Base-by-base conservation (phyloP, 148 eudicot species). In the Limonium bicolor region DNA sequence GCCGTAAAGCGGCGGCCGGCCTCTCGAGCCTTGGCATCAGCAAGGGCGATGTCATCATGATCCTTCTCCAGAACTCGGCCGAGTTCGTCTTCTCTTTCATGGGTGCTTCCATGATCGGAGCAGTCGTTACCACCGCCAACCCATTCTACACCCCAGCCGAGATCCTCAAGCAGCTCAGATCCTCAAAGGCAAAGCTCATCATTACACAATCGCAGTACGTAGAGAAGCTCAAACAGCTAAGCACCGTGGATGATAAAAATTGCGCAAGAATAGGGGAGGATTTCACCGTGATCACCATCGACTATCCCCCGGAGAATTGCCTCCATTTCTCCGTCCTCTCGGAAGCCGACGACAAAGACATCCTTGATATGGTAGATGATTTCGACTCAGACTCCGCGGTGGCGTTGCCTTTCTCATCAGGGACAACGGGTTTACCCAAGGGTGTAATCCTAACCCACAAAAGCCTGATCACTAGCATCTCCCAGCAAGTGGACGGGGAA, bases 401-500 rank as follows among this genome's bases (percentile, higher is more conserved):
- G 3, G 78, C 87, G 0, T 57, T 88, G 5, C 97, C 97, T 0
- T 88, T 84, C 58, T 88, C 97, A 0, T 88, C 97, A 0, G 97
- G 97, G 0, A 88, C 97, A 0, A 88, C 97, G 0, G 97, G 97
- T 23, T 15, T 88, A 0, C 86, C 94, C 0, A 88, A 88, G 48
- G 97, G 97, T 0, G 97, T 83, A 25, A 69, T 88, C 47, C 20
- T 88, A 5, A 83, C 97, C 0, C 97, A 88, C 54, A 77, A 70
- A 43, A 75, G 84, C 25, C 42, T 77, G 6, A 68, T 82, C 1
- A 88, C 97, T 0, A 80, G 95, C 48, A 82, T 88, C 4, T 78
- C 82, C 0, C 97, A 88, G 17, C 97, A 88, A 26, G 94, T 88
- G 0, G 97, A 88, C 21, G 97, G 97, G 0, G 87, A 84, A 6